Evolutionary conservation across 2,329 filamentous ascomycete genomes (phyloP).

Genomic region (Botrytis elliptica): DNA sequence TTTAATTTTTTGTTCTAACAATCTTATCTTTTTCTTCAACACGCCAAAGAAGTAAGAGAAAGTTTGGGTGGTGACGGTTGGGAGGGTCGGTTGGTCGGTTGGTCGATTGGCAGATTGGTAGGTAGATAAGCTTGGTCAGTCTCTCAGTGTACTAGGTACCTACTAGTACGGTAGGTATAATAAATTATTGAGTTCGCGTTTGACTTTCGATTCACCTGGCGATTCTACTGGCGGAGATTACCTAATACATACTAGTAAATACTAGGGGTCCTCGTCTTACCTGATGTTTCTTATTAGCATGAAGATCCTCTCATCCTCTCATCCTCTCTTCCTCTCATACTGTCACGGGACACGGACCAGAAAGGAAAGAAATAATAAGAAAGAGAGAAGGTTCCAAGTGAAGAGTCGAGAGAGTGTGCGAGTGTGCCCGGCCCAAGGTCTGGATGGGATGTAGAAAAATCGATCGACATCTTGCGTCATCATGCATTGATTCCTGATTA

Average conservation of each 20-base stretch:
- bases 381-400: too few relatives aligned
- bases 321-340: not conserved
- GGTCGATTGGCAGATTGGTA: too few relatives aligned
- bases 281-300: not conserved
- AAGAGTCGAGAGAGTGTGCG: too few relatives aligned
- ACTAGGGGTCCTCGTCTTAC: not conserved
- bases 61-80: not conserved
- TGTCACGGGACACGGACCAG: not conserved
- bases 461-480: slow-evolving; percentile 8
- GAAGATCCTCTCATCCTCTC: too few relatives aligned
- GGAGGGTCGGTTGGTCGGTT: not conserved
- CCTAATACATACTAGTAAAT: not conserved
- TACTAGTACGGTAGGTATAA: not conserved
- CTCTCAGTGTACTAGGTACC: too few relatives aligned
- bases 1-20: not conserved
- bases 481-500: not conserved
- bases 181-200: not conserved
- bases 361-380: too few relatives aligned
- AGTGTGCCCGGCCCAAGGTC: not conserved
- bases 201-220: too few relatives aligned
- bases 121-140: not conserved
- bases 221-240: not conserved
- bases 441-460: not conserved
- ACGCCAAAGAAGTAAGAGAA: not conserved
- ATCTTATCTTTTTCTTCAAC: not conserved